These are phyloP conservation scores for Tarenaya hassleriana DNA, from an alignment of 345 rosid genomes.

Conservation along the genomic window DNA sequence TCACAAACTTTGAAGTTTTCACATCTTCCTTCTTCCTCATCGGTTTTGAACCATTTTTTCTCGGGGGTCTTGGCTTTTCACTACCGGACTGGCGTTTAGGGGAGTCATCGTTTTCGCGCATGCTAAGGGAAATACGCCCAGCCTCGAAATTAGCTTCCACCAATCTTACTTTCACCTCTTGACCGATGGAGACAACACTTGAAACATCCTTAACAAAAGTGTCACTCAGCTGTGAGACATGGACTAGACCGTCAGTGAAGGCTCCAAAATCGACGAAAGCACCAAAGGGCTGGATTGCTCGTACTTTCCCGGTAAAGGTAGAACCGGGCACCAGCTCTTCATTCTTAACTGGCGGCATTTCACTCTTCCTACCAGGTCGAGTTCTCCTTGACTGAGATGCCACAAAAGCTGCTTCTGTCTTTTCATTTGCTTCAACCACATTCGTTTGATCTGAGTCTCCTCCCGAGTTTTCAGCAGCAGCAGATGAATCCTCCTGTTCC, in stretches of 20 bases:
- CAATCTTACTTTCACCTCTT: constrained; percentile 74
- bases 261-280: constrained; percentile 86
- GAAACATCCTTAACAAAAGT: constrained; percentile 79
- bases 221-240: constrained; percentile 77
- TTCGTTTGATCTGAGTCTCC: constrained; percentile 10
- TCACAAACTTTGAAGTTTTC: constrained; percentile 49
- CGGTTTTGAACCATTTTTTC: constrained; percentile 38
- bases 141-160: constrained; percentile 70
- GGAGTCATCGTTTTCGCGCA: constrained; percentile 65
- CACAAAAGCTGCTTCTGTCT: constrained; percentile 33
- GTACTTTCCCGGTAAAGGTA: constrained; percentile 73
- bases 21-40: constrained; percentile 43
- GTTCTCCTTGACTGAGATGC: constrained; percentile 40
- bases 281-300: constrained; percentile 88
- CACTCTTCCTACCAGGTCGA: constrained; percentile 61
- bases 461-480: constrained; percentile 34
- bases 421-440: constrained; percentile 28
- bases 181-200: constrained; percentile 71
- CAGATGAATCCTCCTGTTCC: constrained; percentile 49
- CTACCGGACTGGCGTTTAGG: constrained; percentile 38
- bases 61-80: constrained; percentile 46
- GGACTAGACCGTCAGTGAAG: constrained; percentile 84
- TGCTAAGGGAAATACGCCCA: constrained; percentile 70
- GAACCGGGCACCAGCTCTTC: constrained; percentile 79
- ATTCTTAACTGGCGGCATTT: constrained; percentile 70